Percentiles rank a stretch among this genome's conserved stretches.
phyloP scores from a whole-genome alignment of 352 stramenopile genomes.

The Phytophthora europaea region DNA sequence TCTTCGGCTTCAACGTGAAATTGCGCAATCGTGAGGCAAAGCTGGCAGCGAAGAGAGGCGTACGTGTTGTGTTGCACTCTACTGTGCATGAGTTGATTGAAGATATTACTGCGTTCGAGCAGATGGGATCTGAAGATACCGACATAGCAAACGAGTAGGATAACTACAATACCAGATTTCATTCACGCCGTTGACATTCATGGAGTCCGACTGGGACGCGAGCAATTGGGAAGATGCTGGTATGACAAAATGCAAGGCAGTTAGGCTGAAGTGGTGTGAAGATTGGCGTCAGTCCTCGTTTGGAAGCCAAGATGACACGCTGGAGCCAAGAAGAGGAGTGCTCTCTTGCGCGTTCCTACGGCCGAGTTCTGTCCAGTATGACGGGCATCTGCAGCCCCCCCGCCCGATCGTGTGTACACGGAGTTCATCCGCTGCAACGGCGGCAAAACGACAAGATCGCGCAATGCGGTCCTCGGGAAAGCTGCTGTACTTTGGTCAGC shows the following conservation, averaged over 20 bases:
- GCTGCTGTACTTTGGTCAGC: neutral
- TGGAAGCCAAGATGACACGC: neutral
- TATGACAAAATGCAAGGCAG: conserved; percentile 2
- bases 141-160: conserved; percentile 14
- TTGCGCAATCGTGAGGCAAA: conserved; percentile 68
- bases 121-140: conserved; percentile 24
- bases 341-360: neutral
- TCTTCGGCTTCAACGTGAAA: conserved; percentile 89
- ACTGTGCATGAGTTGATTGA: conserved; percentile 87
- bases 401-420: neutral
- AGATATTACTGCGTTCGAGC: conserved; percentile 65
- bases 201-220: neutral
- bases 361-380: neutral
- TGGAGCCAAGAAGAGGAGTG: neutral
- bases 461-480: neutral
- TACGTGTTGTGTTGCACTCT: conserved; percentile 73
- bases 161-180: neutral
- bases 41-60: conserved; percentile 61
- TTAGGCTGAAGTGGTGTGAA: neutral
- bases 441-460: neutral
- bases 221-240: neutral
- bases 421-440: neutral
- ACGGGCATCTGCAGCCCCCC: neutral
- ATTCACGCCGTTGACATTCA: no score
- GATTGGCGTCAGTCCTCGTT: neutral